Base-by-base conservation (phyloP, 2,329 filamentous ascomycete genomes). In the Plenodomus tracheiphilus region DNA sequence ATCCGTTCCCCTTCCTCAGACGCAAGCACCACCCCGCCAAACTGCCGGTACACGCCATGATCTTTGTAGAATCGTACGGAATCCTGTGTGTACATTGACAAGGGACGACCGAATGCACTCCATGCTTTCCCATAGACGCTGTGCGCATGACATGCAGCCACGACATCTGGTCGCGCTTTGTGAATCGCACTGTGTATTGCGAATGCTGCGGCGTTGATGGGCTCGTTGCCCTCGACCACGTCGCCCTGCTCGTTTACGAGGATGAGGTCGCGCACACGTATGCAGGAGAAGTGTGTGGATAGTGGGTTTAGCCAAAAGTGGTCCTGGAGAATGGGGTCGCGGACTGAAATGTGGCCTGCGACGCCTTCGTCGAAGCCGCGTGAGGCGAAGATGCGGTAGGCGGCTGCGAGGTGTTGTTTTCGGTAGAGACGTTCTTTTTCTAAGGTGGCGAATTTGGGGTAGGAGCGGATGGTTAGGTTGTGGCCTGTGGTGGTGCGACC, bases 41-140 rank as follows among this genome's bases (percentile, higher is more conserved):
- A 74, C 25, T 74, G 65, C 28, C 59, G 68, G 36, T 73, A 76
- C 8, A 77, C 74, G 39, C 68, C 66, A 53, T 76, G 74, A 48
- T 58, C 56, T 42, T 69, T 70, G 49, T 70, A 73, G 55, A 77
- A 79, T 2, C 75, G 61, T 40, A 77, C 55, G 32, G 70, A 70
- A 49, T 79, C 77, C 49, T 80, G 77, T 0, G 76, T 79, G 25
- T 79, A 76, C 72, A 76, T 75, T 38, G 78, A 75, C 9, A 79
- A 61, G 47, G 74, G 66, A 22, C 72, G 60, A 0, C 77, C 77
- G 58, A 79, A 79, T 1, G 72, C 74, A 16, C 69, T 73, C 44
- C 72, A 80, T 0, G 77, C 77, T 51, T 78, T 79, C 4, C 77
- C 77, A 46, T 76, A 72, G 1, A 76, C 72, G 25, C 66, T 73